A percentile compares a stretch with the other conserved stretches of the same genome.
These are phyloP conservation scores for Batkoa obscura DNA, from an alignment of 371 early-diverging fungal genomes.

Conservation along the genomic window DNA sequence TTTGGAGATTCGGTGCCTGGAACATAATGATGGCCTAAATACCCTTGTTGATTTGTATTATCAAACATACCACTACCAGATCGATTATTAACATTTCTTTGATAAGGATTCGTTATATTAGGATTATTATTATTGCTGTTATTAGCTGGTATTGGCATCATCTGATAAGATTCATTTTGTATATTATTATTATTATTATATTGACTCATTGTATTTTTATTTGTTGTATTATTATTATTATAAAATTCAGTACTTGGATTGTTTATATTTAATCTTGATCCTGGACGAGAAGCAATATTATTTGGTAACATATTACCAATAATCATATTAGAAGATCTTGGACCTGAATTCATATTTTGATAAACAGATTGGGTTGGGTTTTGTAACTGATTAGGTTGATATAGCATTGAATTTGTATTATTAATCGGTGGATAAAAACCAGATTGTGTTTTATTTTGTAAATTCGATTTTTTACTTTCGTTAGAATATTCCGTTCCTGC, in stretches of 20 bases:
- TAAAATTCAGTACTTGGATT: too few relatives aligned
- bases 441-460: background rate
- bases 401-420: background rate
- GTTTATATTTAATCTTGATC: too few relatives aligned
- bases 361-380: background rate
- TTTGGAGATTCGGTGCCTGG: background rate
- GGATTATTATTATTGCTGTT: background rate
- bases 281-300: background rate
- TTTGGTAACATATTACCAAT: too few relatives aligned
- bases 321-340: too few relatives aligned
- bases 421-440: background rate
- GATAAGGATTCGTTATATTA: background rate
- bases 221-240: too few relatives aligned
- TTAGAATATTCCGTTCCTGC: conserved; percentile 8
- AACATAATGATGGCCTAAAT: background rate
- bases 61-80: background rate
- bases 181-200: too few relatives aligned
- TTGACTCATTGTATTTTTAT: too few relatives aligned
- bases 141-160: background rate
- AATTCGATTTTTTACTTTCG: background rate
- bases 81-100: background rate
- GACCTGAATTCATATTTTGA: background rate
- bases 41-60: background rate
- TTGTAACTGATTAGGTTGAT: background rate
- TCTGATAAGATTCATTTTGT: too few relatives aligned